phyloP scores from a whole-genome alignment of 352 stramenopile genomes.

The Pythium rhizo-oryzae region DNA sequence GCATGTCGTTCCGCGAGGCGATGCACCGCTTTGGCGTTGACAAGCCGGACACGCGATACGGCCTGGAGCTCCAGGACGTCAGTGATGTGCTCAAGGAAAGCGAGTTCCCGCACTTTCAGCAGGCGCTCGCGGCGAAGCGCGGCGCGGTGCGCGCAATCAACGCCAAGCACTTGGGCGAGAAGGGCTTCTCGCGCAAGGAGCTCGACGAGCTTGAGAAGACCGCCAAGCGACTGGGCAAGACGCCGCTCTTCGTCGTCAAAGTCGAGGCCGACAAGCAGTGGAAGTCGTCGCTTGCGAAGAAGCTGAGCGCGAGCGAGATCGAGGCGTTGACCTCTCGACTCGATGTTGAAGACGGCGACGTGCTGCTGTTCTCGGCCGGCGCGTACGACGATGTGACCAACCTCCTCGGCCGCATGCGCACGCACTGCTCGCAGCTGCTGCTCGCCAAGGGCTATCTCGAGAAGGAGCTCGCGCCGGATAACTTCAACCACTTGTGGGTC shows the following conservation, averaged over 20 bases:
- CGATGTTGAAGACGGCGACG: constrained; percentile 61
- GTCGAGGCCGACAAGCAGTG: constrained; percentile 57
- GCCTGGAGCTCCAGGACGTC: constrained; percentile 68
- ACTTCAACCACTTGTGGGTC: constrained; percentile 86
- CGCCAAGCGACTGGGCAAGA: constrained; percentile 49
- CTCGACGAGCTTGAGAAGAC: constrained; percentile 60
- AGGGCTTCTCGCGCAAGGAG: constrained; percentile 77
- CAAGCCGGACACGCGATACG: constrained; percentile 86
- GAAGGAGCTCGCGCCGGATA: constrained; percentile 59
- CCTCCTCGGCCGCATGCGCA: constrained; percentile 71
- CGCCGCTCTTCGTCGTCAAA: constrained; percentile 63
- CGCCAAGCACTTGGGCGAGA: constrained; percentile 50
- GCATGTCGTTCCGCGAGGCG: constrained; percentile 75
- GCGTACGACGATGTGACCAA: constrained; percentile 57
- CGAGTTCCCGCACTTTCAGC: constrained; percentile 52
- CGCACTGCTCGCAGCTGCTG: constrained; percentile 60
- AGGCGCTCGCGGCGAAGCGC: constrained; percentile 25
- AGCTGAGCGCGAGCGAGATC: constrained; percentile 51
- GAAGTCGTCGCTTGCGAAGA: constrained; percentile 75
- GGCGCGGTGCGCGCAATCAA: constrained; percentile 72
- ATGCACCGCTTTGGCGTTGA: constrained; percentile 86
- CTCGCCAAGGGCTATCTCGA: constrained; percentile 63
- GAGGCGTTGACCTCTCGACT: constrained; percentile 50
- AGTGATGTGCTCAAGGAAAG: constrained; percentile 40
- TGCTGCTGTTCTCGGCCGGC: constrained; percentile 67